phyloP scores from a whole-genome alignment of 1,284 basidiomycete genomes.

The Ganoderma meredithae region DNA sequence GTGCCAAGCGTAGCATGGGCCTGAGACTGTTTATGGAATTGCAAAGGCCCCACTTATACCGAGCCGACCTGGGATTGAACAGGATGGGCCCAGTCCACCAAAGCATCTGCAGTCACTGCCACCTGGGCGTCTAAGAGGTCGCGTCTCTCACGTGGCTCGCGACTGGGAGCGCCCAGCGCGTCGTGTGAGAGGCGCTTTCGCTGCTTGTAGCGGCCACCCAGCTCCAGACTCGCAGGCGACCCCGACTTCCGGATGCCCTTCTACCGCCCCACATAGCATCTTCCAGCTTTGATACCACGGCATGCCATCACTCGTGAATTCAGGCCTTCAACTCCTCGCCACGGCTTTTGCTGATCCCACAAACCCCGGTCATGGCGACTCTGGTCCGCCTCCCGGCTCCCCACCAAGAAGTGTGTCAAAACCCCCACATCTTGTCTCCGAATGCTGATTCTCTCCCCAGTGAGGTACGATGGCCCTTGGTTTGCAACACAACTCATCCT shows the following conservation, averaged over 20 bases:
- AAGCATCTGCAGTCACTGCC: too few relatives aligned
- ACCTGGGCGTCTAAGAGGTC: slow-evolving; percentile 9
- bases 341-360: slow-evolving; percentile 23
- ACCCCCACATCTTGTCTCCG: slow-evolving; percentile 26
- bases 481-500: slow-evolving; percentile 90
- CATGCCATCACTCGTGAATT: slow-evolving; percentile 18
- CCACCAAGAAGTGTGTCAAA: slow-evolving; percentile 59
- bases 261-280: slow-evolving; percentile 10
- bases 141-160: slow-evolving; percentile 32
- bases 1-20: neutral
- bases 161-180: slow-evolving; percentile 26
- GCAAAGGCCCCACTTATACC: neutral
- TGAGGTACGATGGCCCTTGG: slow-evolving; percentile 89
- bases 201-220: slow-evolving; percentile 9
- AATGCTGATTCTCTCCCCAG: slow-evolving; percentile 42
- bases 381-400: slow-evolving; percentile 56
- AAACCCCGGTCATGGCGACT: slow-evolving; percentile 25
- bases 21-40: neutral
- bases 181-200: slow-evolving; percentile 14
- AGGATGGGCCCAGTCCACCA: too few relatives aligned
- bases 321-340: slow-evolving; percentile 19
- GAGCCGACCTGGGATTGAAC: neutral
- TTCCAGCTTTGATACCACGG: neutral
- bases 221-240: slow-evolving; percentile 18
- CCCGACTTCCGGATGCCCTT: slow-evolving; percentile 25